Evolutionary conservation across 305 asterid species (phyloP).

Genomic region (Fraxinus xanthoxyloides): DNA sequence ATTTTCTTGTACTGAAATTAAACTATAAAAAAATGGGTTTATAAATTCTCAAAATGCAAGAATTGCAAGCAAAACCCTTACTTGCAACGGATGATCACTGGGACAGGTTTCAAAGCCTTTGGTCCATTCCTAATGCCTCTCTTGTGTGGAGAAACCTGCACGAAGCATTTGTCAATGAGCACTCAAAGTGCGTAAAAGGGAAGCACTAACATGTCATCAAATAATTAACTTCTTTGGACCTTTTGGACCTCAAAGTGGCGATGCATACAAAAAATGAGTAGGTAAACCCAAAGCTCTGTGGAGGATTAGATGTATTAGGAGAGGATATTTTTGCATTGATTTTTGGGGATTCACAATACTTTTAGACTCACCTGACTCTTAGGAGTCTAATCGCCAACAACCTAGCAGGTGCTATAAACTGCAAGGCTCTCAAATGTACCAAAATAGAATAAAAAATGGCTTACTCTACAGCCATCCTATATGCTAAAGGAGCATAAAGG

Average conservation of each 20-base stretch:
- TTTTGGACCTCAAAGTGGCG: background rate
- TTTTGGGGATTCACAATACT: background rate
- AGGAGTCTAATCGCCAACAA: background rate
- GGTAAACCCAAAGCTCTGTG: background rate
- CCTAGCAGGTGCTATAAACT: background rate
- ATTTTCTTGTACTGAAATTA: background rate
- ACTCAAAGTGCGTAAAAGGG: background rate
- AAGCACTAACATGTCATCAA: background rate
- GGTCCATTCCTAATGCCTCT: constrained; percentile 89
- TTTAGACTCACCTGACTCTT: background rate
- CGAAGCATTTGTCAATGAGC: constrained; percentile 18
- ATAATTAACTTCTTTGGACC: background rate
- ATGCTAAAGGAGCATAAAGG: background rate
- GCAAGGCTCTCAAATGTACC: background rate
- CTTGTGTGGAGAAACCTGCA: constrained; percentile 73
- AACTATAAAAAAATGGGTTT: background rate
- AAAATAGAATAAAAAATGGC: background rate
- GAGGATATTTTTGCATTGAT: background rate
- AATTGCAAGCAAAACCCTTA: constrained; percentile 36
- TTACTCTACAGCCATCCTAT: background rate
- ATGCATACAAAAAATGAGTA: too few species aligned
- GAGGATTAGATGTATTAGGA: background rate
- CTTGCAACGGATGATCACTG: constrained; percentile 85
- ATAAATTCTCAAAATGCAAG: background rate
- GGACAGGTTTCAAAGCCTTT: constrained; percentile 87